A percentile compares a stretch with the other conserved stretches of the same genome.
These are phyloP conservation scores for Cinchona pubescens DNA, from an alignment of 257 asterid species.

Conservation along the genomic window DNA sequence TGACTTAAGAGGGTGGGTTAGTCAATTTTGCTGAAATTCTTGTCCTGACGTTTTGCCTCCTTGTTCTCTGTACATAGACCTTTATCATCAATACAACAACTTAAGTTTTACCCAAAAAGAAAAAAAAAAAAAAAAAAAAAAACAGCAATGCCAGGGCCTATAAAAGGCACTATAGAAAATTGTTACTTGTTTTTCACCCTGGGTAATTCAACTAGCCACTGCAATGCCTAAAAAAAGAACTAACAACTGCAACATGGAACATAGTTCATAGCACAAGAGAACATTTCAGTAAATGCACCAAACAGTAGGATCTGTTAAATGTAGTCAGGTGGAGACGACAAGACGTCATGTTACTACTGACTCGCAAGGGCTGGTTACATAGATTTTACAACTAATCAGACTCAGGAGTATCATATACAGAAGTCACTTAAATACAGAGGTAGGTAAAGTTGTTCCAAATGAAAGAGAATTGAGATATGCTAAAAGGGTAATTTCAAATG, in stretches of 20 bases:
- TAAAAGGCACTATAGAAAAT: neutral
- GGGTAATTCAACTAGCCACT: neutral
- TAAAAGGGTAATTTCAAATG: neutral
- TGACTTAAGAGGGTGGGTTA: too few species aligned
- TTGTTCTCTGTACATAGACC: too few species aligned
- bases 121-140: too few species aligned
- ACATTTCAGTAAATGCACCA: neutral
- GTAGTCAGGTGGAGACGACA: too few species aligned
- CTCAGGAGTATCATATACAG: neutral
- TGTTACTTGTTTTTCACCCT: too few species aligned
- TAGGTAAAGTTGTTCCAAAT: neutral
- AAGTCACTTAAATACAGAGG: neutral
- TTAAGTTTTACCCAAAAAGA: too few species aligned
- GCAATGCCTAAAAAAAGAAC: neutral
- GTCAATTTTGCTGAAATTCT: too few species aligned
- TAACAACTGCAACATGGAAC: too few species aligned
- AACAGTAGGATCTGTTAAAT: neutral
- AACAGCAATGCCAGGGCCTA: too few species aligned
- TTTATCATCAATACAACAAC: too few species aligned
- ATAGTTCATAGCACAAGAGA: neutral
- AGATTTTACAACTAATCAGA: neutral
- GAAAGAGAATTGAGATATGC: neutral
- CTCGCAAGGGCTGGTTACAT: neutral
- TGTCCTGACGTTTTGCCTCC: too few species aligned
- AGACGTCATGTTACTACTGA: neutral